These are phyloP conservation scores for Pseudohalonectria lignicola DNA, from an alignment of 2,329 filamentous ascomycete genomes.

Conservation along the genomic window DNA sequence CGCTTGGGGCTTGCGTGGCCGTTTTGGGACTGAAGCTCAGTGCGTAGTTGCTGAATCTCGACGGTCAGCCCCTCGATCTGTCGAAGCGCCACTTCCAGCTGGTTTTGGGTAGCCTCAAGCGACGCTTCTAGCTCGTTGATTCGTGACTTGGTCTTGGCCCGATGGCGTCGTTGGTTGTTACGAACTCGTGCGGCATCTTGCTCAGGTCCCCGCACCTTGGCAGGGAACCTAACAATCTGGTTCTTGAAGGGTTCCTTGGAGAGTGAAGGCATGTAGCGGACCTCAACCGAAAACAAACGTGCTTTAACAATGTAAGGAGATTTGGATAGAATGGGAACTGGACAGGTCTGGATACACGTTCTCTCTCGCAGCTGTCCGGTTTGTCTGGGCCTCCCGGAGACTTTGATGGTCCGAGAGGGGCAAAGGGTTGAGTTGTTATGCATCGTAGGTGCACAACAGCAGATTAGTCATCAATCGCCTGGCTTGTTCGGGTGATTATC, in stretches of 20 bases:
- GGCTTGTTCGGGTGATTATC: no score
- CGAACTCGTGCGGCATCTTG: conserved; percentile 27
- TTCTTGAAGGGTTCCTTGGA: background rate
- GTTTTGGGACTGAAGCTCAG: no score
- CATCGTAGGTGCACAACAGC: no score
- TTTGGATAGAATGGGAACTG: background rate
- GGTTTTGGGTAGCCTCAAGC: conserved; percentile 10
- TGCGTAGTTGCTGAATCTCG: conserved; percentile 8
- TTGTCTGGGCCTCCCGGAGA: no score
- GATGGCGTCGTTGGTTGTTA: conserved; percentile 40
- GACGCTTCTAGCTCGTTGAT: conserved; percentile 24
- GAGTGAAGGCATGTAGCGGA: background rate
- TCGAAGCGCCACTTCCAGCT: conserved; percentile 11
- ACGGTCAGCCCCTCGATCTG: conserved; percentile 3
- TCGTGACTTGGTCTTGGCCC: conserved; percentile 27
- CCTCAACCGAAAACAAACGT: background rate
- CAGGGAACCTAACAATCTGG: background rate
- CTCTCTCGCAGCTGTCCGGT: no score
- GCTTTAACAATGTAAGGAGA: background rate
- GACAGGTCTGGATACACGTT: background rate
- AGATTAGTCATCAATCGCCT: no score
- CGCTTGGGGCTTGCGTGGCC: no score
- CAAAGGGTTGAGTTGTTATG: no score
- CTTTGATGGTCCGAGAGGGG: no score
- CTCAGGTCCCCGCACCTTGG: conserved; percentile 4